A percentile compares a stretch with the other conserved stretches of the same genome.
These are phyloP conservation scores for Lasiodiplodia hormozganensis DNA, from an alignment of 2,329 filamentous ascomycete genomes.

Conservation along the genomic window DNA sequence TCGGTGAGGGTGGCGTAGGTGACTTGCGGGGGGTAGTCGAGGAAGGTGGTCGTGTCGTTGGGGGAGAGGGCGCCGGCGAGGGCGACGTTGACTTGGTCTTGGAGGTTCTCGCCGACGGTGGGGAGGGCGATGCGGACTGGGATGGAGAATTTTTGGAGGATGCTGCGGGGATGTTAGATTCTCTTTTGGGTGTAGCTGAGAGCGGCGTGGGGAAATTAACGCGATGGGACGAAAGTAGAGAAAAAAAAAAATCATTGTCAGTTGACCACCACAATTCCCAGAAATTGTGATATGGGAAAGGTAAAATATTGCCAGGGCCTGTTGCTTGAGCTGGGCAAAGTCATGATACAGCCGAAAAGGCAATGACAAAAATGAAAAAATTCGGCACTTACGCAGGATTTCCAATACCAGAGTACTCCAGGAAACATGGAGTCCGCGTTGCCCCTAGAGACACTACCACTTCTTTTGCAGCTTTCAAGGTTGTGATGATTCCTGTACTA, in stretches of 20 bases:
- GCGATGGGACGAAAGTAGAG: not conserved
- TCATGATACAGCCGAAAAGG: not conserved
- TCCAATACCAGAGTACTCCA: conserved; percentile 35
- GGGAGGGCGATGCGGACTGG: conserved; percentile 34
- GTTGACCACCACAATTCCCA: not conserved
- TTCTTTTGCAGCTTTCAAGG: conserved; percentile 43
- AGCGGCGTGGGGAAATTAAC: not conserved
- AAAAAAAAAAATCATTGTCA: not conserved
- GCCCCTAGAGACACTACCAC: conserved; percentile 34
- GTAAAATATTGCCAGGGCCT: too few species aligned
- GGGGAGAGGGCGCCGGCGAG: conserved; percentile 33
- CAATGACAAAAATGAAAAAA: not conserved
- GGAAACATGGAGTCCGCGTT: conserved; percentile 30
- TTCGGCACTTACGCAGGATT: conserved; percentile 28
- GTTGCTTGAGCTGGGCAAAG: too few species aligned
- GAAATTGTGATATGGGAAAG: not conserved
- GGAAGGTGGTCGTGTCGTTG: conserved; percentile 41
- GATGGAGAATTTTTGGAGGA: conserved; percentile 33
- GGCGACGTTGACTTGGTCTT: conserved; percentile 42
- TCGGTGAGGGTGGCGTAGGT: conserved; percentile 45
- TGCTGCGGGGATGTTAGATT: conserved; percentile 18
- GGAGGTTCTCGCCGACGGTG: conserved; percentile 43
- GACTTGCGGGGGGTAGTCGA: conserved; percentile 47
- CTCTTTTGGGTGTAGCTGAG: too few species aligned
- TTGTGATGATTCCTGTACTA: not conserved